Conservation (phyloP, 164 flowering plant species). For the Hamamelis virginiana region DNA sequence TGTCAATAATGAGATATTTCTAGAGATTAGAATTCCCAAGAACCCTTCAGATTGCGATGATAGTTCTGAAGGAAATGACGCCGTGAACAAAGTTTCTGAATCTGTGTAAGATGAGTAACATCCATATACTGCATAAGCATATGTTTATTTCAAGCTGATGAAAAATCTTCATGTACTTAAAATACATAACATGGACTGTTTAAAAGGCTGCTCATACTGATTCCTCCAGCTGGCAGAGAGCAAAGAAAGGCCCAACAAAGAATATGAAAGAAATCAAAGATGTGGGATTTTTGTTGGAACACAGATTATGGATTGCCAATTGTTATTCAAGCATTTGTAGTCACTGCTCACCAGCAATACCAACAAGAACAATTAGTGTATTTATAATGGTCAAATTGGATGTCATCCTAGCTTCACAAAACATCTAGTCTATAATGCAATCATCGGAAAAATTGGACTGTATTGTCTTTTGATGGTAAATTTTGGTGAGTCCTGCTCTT, state of each 20-base stretch:
- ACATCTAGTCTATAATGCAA: too few relatives aligned
- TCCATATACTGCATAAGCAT: neutral
- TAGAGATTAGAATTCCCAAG: slow-evolving; percentile 73
- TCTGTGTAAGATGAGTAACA: neutral
- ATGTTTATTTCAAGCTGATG: neutral
- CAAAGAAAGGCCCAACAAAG: neutral
- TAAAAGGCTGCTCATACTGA: neutral
- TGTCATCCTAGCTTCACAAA: too few relatives aligned
- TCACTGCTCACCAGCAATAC: too few relatives aligned
- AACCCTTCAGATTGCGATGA: slow-evolving; percentile 21
- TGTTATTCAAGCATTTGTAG: too few relatives aligned
- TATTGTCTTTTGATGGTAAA: too few relatives aligned
- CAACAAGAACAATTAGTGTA: too few relatives aligned
- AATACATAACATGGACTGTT: neutral
- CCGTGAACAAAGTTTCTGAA: slow-evolving; percentile 15
- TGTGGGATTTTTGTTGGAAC: too few relatives aligned
- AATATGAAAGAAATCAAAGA: too few relatives aligned
- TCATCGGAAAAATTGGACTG: too few relatives aligned
- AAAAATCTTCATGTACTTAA: neutral
- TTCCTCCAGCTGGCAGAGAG: neutral
- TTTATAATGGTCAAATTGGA: too few relatives aligned
- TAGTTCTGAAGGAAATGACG: slow-evolving; percentile 21
- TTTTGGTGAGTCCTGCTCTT: too few relatives aligned
- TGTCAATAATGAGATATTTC: slow-evolving; percentile 34
- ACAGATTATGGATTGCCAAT: too few relatives aligned